Conservation (phyloP, 805 yeast species). For the Nakazawaea holstii region DNA sequence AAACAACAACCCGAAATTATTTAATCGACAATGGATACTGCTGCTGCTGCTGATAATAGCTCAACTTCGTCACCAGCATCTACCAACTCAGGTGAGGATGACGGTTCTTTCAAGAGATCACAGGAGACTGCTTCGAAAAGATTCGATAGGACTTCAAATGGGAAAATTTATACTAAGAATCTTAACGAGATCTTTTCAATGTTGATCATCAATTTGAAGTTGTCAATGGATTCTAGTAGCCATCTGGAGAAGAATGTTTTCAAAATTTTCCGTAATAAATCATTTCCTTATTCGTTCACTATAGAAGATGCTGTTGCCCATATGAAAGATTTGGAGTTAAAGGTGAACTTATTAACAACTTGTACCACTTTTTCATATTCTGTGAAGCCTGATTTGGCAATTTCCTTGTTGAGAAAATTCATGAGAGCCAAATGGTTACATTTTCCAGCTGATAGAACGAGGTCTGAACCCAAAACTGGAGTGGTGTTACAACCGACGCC, state of each 20-base stretch:
- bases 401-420: slow-evolving; percentile 41
- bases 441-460: slow-evolving; percentile 69
- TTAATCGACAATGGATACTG: neutral
- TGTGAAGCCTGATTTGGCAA: slow-evolving; percentile 46
- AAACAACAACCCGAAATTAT: too few relatives aligned
- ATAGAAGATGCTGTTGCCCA: slow-evolving; percentile 42
- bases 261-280: slow-evolving; percentile 22
- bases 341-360: slow-evolving; percentile 43
- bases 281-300: slow-evolving; percentile 49
- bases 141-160: slow-evolving; percentile 46
- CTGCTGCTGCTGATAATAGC: neutral
- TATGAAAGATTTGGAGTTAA: slow-evolving; percentile 45
- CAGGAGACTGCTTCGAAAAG: slow-evolving; percentile 39
- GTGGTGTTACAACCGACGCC: slow-evolving; percentile 78
- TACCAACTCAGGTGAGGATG: neutral
- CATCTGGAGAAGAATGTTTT: slow-evolving; percentile 9
- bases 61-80: neutral
- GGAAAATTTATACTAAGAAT: slow-evolving; percentile 50
- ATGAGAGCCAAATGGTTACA: slow-evolving; percentile 64
- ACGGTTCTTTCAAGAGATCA: slow-evolving; percentile 17
- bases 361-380: slow-evolving; percentile 50
- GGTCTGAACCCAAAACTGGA: slow-evolving; percentile 36
- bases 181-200: slow-evolving; percentile 56
- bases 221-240: neutral
- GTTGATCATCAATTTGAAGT: slow-evolving; percentile 31